A percentile compares a stretch with the other conserved stretches of the same genome.
phyloP scores from a whole-genome alignment of 805 yeast species.

The Spathaspora boniae region DNA sequence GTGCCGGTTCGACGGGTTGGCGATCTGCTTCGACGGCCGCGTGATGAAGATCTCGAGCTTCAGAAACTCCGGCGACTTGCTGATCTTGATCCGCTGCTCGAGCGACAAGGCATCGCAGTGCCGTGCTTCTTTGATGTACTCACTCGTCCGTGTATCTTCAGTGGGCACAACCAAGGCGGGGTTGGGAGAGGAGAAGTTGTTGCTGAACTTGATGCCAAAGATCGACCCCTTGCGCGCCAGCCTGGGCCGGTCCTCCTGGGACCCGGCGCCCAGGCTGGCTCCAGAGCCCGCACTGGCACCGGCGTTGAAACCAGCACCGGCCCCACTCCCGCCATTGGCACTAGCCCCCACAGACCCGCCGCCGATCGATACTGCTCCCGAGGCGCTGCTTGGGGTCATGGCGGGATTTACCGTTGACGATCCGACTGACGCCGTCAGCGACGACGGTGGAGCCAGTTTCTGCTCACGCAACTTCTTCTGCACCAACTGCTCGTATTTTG shows the following conservation, averaged over 20 bases:
- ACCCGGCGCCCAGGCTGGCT: too few relatives aligned
- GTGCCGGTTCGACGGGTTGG: constrained; percentile 13
- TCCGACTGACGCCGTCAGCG: constrained; percentile 1
- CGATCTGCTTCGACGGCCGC: constrained; percentile 24
- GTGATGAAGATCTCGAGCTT: constrained; percentile 33
- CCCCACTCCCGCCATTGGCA: too few relatives aligned
- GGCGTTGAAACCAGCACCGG: too few relatives aligned
- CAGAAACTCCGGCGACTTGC: constrained; percentile 27
- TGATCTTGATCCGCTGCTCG: constrained; percentile 31
- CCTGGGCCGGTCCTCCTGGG: constrained; percentile 9
- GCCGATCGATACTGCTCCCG: constrained; percentile 2
- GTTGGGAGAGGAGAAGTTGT: not conserved
- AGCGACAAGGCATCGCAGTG: constrained; percentile 29
- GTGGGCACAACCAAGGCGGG: constrained; percentile 2
- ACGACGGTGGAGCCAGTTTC: constrained; percentile 5
- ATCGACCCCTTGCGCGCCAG: constrained; percentile 31
- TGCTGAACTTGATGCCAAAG: constrained; percentile 38
- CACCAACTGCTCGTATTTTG: constrained; percentile 38
- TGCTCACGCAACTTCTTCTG: constrained; percentile 33
- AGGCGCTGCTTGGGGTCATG: constrained; percentile 1
- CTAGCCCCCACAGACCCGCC: too few relatives aligned
- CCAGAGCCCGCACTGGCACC: too few relatives aligned
- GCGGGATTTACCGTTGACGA: not conserved
- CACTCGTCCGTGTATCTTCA: constrained; percentile 7
- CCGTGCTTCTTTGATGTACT: constrained; percentile 24